Evolutionary conservation across 1,284 basidiomycete genomes (phyloP), one percentile per base, ranked within the genome.

Genomic region (Ganoderma sinense): DNA sequence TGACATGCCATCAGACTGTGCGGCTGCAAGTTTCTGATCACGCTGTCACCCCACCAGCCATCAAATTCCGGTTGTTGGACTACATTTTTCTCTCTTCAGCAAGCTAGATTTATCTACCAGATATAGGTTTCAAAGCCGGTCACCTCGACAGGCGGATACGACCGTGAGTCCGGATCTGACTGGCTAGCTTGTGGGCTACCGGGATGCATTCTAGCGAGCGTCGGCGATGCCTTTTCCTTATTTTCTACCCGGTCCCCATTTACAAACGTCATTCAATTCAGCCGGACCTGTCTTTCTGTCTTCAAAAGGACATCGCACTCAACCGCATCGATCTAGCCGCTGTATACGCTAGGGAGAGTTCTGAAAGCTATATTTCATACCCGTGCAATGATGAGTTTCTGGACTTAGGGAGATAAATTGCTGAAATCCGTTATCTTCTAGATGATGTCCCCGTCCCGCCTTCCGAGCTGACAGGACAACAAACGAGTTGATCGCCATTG

Each of bases 191-290:
- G 76, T 87, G 51, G 84, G 81, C 0, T 84, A 86, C 70, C 88
- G 85, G 1, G 77, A 86, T 10, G 75, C 75, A 68, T 89, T 85
- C 84, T 88, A 65, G 77, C 81, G 2, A 84, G 85, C 67, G 80
- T 84, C 67, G 65, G 67, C 58, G 23, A 20, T 11, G n/a, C n/a
- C n/a, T 33, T 36, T 7, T 23, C 23, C 14, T 8, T 10, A 1
- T 11, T 31, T 23, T n/a, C 4, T 41, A 23, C 2, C 5, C 23
- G 74, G 88, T 2, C 41, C 13, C 88, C 13, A n/a, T 88, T 90
- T 74, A 79, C 90, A 0, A 83, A 84, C 0, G 66, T 78, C 14
- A n/a, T 88, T 6, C 64, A 84, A 83, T 69, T 62, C 70, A 72
- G 71, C 71, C 71, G 40, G 71, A 72, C 58, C 62, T 72, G 20